Evolutionary conservation across 176 grass and related monocot species (phyloP), one percentile per base, ranked within the genome.

Genomic region (Tuctoria greenei): DNA sequence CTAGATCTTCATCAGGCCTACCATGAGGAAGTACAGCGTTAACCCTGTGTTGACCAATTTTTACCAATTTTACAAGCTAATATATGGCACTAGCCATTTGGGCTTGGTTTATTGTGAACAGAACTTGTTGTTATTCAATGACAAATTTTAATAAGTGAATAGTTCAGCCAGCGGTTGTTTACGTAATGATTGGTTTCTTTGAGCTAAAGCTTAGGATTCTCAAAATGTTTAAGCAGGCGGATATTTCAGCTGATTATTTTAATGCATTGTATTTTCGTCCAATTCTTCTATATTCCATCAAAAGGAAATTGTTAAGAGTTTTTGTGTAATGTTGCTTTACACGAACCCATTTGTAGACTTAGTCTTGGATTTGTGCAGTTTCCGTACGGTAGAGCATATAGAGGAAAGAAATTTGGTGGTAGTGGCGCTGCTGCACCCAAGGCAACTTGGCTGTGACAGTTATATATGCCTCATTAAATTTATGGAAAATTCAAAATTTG

Each of bases 21-120:
- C n/a, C 12, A 77, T 31, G 45, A 67, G 24, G 50, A 35, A 39
- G 21, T 43, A 44, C 37, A 58, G 42, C 66, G 41, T 59, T 80
- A 24, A 31, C 31, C 31, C 3, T 31, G 3, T 31, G 31, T 39
- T 85, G 24, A 15, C n/a, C 40, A 49, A 49, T 56, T 56, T 1
- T 31, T 31, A n/a, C 76, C 72, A 26, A 8, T 14, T 61, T 52
- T 66, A 3, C 50, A 73, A 16, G 66, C 8, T 71, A 60, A 16
- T 36, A 11, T 31, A 37, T 47, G 45, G 14, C 10, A 25, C 15
- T 61, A 44, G 35, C 34, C 14, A 14, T 25, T 28, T 7, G 74
- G 18, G 16, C 36, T 59, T 39, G 42, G 37, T 9, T 14, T 69
- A 16, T 75, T 64, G 45, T 63, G 68, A 59, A 10, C 51, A 83